Evolutionary conservation across 768 basidiomycete species (phyloP).

Genomic region (Tylopilus plumbeoviolaceoides): DNA sequence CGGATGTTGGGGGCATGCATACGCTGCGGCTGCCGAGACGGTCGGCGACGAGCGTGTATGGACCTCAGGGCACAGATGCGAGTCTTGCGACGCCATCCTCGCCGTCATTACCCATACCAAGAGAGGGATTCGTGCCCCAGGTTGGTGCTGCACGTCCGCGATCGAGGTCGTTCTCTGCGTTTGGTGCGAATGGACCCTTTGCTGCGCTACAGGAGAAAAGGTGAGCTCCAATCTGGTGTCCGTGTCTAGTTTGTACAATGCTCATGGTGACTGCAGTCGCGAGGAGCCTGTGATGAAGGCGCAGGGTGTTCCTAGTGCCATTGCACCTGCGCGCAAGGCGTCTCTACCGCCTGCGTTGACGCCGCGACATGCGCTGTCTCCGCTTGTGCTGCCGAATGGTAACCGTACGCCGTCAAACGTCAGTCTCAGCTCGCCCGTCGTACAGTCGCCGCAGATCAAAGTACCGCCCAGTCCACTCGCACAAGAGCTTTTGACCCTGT

Average conservation of each 20-base stretch:
- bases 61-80: background rate
- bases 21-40: conserved; percentile 20
- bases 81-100: background rate
- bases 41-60: conserved; percentile 1
- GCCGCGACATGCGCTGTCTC: conserved; percentile 15
- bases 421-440: conserved; percentile 2
- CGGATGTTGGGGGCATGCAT: background rate
- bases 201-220: conserved; percentile 7
- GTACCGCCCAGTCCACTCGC: conserved; percentile 38
- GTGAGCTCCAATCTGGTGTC: conserved; percentile 8
- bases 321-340: conserved; percentile 2
- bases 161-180: conserved; percentile 75
- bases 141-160: conserved; percentile 46
- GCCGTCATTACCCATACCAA: conserved; percentile 35
- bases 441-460: conserved; percentile 34
- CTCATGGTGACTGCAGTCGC: conserved; percentile 9
- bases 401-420: conserved; percentile 1
- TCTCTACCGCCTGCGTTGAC: conserved; percentile 21
- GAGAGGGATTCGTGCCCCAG: conserved; percentile 64
- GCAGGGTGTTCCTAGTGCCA: background rate
- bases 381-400: conserved; percentile 13
- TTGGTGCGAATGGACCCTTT: conserved; percentile 38
- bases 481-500: conserved; percentile 18
- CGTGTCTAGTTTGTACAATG: background rate
- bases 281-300: conserved; percentile 21